These are phyloP conservation scores for Russula sp. DNA, from an alignment of 768 basidiomycete genomes.

Conservation along the genomic window DNA sequence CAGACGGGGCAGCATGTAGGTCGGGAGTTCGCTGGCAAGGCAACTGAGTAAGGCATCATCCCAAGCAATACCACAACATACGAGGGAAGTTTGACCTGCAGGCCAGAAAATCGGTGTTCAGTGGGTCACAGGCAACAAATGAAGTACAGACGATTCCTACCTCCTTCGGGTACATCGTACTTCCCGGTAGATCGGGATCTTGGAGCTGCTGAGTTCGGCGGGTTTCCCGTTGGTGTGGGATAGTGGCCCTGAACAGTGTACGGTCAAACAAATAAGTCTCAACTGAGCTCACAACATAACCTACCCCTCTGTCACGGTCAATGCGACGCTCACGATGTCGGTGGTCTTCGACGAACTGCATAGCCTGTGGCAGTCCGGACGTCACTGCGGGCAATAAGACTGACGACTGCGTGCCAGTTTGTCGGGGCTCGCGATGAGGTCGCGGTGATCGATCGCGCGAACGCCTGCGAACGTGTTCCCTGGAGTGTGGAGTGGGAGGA, in stretches of 20 bases:
- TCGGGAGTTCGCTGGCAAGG: slow-evolving; percentile 10
- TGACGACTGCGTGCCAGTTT: not conserved
- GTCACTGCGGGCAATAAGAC: not conserved
- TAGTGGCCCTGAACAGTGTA: not conserved
- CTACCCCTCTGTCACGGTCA: slow-evolving; percentile 5
- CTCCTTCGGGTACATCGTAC: slow-evolving; percentile 7
- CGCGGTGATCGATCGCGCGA: slow-evolving; percentile 7
- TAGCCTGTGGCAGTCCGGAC: not conserved
- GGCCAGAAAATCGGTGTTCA: not conserved
- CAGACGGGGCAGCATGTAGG: not conserved
- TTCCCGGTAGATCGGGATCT: not conserved
- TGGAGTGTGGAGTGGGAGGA: not conserved
- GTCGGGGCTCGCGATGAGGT: slow-evolving; percentile 3
- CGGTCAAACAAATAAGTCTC: not conserved
- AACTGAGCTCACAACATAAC: not conserved
- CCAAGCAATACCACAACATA: not conserved
- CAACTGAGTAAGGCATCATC: not conserved
- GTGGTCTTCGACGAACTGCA: not conserved
- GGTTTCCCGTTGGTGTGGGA: not conserved
- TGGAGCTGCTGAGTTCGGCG: not conserved
- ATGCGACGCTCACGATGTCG: slow-evolving; percentile 4
- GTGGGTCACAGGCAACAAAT: not conserved
- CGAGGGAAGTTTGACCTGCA: slow-evolving; percentile 1
- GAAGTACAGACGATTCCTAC: not conserved
- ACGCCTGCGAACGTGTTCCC: not conserved